Conservation (phyloP, 2,329 filamentous ascomycete species). For the Sclerotinia trifoliorum region DNA sequence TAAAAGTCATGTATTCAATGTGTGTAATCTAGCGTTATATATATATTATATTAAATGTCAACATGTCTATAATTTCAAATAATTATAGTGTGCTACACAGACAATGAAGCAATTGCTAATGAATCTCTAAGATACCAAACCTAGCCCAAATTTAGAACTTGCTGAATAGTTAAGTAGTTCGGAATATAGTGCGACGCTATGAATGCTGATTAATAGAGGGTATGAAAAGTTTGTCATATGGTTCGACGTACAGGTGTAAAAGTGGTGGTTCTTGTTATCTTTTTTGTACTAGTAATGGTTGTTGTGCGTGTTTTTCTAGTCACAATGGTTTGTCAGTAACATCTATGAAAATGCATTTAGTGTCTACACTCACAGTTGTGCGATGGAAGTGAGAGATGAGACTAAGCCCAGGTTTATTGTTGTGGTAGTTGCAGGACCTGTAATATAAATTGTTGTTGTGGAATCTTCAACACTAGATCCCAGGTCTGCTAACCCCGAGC, state of each 20-base stretch:
- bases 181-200: background rate
- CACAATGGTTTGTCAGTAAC: background rate
- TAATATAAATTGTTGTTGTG: constrained; percentile 14
- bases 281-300: constrained; percentile 11
- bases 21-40: background rate
- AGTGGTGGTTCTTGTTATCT: constrained; percentile 5
- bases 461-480: background rate
- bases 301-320: background rate
- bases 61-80: background rate
- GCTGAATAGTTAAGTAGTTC: background rate
- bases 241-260: background rate
- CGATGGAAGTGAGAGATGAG: background rate
- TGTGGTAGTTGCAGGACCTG: background rate
- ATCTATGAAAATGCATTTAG: background rate
- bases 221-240: background rate
- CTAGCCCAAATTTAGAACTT: background rate
- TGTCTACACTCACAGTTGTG: background rate
- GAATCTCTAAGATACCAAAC: background rate
- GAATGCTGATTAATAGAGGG: background rate
- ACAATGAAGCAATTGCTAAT: background rate
- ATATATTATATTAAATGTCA: background rate
- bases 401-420: background rate
- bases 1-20: background rate
- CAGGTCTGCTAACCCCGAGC: background rate
- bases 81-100: background rate